Conservation (phyloP, 2,329 filamentous ascomycete genomes). For the Ceratocystis diversiconidia region DNA sequence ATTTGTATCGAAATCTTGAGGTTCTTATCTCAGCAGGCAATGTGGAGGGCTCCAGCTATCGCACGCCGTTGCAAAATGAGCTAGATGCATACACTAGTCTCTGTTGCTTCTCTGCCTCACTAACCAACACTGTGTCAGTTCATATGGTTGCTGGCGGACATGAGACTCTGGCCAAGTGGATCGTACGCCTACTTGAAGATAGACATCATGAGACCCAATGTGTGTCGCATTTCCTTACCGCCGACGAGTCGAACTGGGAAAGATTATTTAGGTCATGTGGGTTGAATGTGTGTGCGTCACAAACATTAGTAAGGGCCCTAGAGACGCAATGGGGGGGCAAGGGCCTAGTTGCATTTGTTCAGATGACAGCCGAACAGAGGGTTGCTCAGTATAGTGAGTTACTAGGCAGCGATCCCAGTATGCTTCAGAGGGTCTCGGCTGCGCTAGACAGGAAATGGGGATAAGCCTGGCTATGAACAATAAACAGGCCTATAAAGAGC, state of each 20-base stretch:
- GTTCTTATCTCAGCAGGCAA: background rate
- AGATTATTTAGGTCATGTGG: constrained; percentile 26
- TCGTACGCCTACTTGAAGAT: constrained; percentile 37
- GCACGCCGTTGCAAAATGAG: constrained; percentile 32
- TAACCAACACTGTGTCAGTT: constrained; percentile 29
- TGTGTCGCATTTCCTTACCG: constrained; percentile 26
- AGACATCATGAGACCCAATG: constrained; percentile 24
- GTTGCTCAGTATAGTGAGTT: constrained; percentile 21
- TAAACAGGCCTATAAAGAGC: background rate
- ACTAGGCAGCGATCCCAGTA: constrained; percentile 21
- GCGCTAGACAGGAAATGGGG: background rate
- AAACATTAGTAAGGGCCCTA: constrained; percentile 24
- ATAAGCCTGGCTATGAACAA: background rate
- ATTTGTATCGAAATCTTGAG: constrained; percentile 41
- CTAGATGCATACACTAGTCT: constrained; percentile 35
- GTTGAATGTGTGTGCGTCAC: constrained; percentile 28
- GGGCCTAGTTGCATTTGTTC: constrained; percentile 25
- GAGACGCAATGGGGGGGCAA: constrained; percentile 21
- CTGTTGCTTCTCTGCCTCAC: constrained; percentile 32
- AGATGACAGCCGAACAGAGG: constrained; percentile 23
- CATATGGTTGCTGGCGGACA: constrained; percentile 38
- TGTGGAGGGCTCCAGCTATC: constrained; percentile 22
- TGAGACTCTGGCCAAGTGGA: constrained; percentile 39
- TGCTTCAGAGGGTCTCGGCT: constrained; percentile 1
- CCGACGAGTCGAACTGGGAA: constrained; percentile 31